Evolutionary conservation across 1,139 yeast species (phyloP), one percentile per base, ranked within the genome.

Genomic region (Suhomyces taliae): DNA sequence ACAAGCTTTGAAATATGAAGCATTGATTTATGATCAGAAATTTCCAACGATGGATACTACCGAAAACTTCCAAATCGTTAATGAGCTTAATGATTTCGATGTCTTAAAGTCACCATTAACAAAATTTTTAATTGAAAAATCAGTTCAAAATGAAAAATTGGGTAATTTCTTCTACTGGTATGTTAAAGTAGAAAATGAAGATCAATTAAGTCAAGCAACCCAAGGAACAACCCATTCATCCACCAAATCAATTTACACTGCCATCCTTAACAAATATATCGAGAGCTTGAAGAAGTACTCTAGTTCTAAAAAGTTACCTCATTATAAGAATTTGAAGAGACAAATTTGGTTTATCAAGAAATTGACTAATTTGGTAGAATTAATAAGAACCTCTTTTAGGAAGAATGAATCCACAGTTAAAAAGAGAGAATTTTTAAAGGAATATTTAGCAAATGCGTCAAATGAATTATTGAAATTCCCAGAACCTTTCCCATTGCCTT

Each of bases 141-240:
- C 96, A 0, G 75, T 85, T 0, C 74, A 79, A 27, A 87, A 86
- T 60, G 79, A 80, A 26, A 71, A 79, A 14, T 69, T 93, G 33
- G 95, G 96, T 0, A 90, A 86, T 59, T 90, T 80, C 61, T 83
- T 93, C 52, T 91, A 90, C 61, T 93, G 99, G 98, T 90, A 86
- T 60, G 79, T 93, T 42, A 86, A 85, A 55, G 96, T 95, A 1
- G 97, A 91, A 59, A 81, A 89, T 34, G 86, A 83, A 55, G 96
- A 90, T 54, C 86, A 83, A 55, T 53, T 74, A 14, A 67, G 63
- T 38, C 51, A 29, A 45, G 56, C 19, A 52, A 37, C 29, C 26
- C 35, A 27, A 37, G 53, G 32, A 37, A 44, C 33, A 15, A 31
- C 39, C 8, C 49, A 49, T 3, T 36, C 41, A 6, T 36, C 49